Percentiles rank a stretch among this genome's conserved stretches.
These are phyloP conservation scores for Zygoascus meyerae DNA, from an alignment of 1,139 yeast species.

Conservation along the genomic window DNA sequence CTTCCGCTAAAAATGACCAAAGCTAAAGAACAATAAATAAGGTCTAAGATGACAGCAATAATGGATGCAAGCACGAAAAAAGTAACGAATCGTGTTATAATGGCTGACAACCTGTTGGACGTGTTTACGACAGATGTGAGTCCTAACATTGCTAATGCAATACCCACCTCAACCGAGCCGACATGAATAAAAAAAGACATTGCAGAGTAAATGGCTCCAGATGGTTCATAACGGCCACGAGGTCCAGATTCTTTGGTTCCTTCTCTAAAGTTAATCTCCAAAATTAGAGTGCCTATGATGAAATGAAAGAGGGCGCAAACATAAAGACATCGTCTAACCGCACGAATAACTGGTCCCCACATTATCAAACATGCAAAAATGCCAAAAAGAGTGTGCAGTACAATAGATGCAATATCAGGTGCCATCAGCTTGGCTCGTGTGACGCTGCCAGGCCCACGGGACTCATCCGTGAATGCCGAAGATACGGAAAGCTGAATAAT, in stretches of 20 bases:
- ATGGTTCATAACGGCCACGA: not conserved
- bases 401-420: constrained; percentile 2
- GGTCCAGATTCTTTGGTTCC: not conserved
- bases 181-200: constrained; percentile 7
- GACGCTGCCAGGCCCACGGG: no score
- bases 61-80: constrained; percentile 21
- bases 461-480: not conserved
- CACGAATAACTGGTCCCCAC: constrained; percentile 25
- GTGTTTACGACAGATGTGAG: constrained; percentile 3
- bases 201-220: not conserved
- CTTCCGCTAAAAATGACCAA: not conserved
- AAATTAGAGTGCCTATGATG: constrained; percentile 19
- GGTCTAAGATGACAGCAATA: constrained; percentile 2
- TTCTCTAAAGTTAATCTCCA: constrained; percentile 16
- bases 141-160: constrained; percentile 15
- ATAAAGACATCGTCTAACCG: constrained; percentile 25
- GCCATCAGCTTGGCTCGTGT: not conserved
- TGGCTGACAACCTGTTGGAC: constrained; percentile 8
- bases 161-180: constrained; percentile 10
- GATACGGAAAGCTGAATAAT: constrained; percentile 3
- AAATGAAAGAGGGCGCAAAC: constrained; percentile 25
- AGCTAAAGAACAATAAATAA: constrained; percentile 6
- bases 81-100: constrained; percentile 20
- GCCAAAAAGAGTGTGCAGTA: constrained; percentile 3
- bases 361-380: constrained; percentile 15